phyloP scores from a whole-genome alignment of 2,329 filamentous ascomycete genomes.

The Thelonectria olida region DNA sequence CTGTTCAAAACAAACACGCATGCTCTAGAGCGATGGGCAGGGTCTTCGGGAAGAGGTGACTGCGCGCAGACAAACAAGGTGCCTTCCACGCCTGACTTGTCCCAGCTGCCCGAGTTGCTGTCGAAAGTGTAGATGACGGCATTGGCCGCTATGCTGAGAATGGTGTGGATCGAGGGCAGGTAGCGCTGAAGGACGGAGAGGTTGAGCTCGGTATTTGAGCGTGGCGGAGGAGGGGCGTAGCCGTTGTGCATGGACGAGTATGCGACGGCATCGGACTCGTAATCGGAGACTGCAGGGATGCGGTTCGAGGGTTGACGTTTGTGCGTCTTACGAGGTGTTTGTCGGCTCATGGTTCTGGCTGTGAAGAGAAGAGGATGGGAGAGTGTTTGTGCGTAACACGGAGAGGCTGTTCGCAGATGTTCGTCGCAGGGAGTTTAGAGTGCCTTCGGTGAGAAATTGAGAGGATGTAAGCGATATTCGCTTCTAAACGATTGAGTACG shows the following conservation, averaged over 20 bases:
- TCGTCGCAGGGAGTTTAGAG: neutral
- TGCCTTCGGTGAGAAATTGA: neutral
- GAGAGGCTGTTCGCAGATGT: neutral
- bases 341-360: slow-evolving; percentile 52
- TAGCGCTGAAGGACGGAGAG: slow-evolving; percentile 84
- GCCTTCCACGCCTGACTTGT: slow-evolving; percentile 86
- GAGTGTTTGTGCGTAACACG: neutral
- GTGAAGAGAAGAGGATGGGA: slow-evolving; percentile 18
- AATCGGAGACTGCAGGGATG: slow-evolving; percentile 62
- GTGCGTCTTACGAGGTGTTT: slow-evolving; percentile 54
- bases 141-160: slow-evolving; percentile 84
- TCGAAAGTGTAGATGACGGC: slow-evolving; percentile 87
- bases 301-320: slow-evolving; percentile 52
- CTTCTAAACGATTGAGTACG: too few species aligned
- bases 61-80: slow-evolving; percentile 87
- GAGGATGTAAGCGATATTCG: too few species aligned
- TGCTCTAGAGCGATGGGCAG: slow-evolving; percentile 49
- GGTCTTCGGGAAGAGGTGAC: slow-evolving; percentile 51
- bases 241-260: slow-evolving; percentile 43
- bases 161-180: slow-evolving; percentile 75
- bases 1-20: slow-evolving; percentile 80
- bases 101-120: slow-evolving; percentile 74
- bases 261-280: slow-evolving; percentile 71
- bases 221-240: slow-evolving; percentile 60
- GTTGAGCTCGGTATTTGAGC: slow-evolving; percentile 88